These are phyloP conservation scores for Tulasnella sp. DNA, from an alignment of 768 basidiomycete species.

Conservation along the genomic window DNA sequence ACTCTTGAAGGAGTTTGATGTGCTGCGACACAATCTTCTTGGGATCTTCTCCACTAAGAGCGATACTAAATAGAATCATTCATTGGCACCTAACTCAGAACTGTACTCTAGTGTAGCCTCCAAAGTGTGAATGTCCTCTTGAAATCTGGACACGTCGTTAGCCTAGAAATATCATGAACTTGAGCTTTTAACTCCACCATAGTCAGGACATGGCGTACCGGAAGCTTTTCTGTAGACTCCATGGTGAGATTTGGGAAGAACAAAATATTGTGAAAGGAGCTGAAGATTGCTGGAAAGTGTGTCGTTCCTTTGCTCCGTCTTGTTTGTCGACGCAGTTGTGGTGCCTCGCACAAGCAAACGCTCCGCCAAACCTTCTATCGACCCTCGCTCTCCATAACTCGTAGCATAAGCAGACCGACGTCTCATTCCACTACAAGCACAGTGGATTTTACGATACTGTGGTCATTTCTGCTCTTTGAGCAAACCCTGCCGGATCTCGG, in stretches of 20 bases:
- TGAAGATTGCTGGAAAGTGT: too few relatives aligned
- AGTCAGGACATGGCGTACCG: not conserved
- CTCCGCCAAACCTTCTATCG: too few relatives aligned
- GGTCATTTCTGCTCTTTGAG: not conserved
- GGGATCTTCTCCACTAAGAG: constrained; percentile 36
- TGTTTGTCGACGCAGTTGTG: too few relatives aligned
- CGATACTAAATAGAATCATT: too few relatives aligned
- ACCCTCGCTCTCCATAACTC: too few relatives aligned
- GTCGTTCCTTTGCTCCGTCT: too few relatives aligned
- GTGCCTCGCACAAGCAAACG: too few relatives aligned
- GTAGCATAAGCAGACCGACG: too few relatives aligned
- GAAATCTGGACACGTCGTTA: not conserved
- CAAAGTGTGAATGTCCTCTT: not conserved
- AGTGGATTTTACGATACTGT: too few relatives aligned
- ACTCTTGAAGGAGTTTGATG: constrained; percentile 59
- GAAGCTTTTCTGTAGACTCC: not conserved
- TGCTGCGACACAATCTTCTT: constrained; percentile 51
- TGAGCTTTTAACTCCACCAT: not conserved
- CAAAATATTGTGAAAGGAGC: not conserved
- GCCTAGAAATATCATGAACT: not conserved
- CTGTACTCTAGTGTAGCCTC: not conserved
- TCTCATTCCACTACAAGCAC: too few relatives aligned
- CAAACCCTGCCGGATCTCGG: not conserved
- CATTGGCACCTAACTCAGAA: too few relatives aligned
- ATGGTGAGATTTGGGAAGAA: not conserved